Base-by-base conservation (phyloP, 345 rosid genomes). In the Ceriops decandra region DNA sequence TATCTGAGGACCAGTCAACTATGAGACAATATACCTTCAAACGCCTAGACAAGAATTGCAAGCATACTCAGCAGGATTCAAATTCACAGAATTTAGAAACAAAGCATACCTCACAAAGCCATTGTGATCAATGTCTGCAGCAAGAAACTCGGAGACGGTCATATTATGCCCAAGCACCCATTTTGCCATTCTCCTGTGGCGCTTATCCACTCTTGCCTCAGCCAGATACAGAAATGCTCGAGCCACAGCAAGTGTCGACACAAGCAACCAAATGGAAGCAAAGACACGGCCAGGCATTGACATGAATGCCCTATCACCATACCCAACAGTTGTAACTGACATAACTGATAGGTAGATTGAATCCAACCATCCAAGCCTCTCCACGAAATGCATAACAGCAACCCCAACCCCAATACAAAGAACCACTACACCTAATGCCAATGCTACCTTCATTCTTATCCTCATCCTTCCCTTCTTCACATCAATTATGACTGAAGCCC, bases 301-400 rank as follows among this genome's bases (percentile, higher is more conserved):
- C 64, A 56, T 66, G 79, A 88, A 91, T 6, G 97, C 96, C 74
- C 79, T 72, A 65, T 95, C 97, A 2, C 96, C 96, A 52, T 88
- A 95, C 19, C 99, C 99, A 62, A 95, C 95, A 0, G 96, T 93
- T 2, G 98, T 89, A 49, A 93, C 97, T 0, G 97, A 93, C 98
- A 93, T 93, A 75, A 91, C 96, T 6, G 96, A 95, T 21, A 95
- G 84, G 74, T 95, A 95, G 67, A 91, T 72, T 1, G 97, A 83
- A 80, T 95, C 97, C 67, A 95, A 73, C 99, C 96, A 95, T 4
- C 72, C 88, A 22, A 91, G 85, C 3, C 52, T 49, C 85, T 95
- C 97, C 8, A 90, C 75, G 58, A 84, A 90, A 82, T 91, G 99
- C 93, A 88, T 85, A 63, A 87, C 86, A 54, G 73, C 82, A 70